Conservation (phyloP, 768 basidiomycete genomes). For the Rhizopogon vulgaris region DNA sequence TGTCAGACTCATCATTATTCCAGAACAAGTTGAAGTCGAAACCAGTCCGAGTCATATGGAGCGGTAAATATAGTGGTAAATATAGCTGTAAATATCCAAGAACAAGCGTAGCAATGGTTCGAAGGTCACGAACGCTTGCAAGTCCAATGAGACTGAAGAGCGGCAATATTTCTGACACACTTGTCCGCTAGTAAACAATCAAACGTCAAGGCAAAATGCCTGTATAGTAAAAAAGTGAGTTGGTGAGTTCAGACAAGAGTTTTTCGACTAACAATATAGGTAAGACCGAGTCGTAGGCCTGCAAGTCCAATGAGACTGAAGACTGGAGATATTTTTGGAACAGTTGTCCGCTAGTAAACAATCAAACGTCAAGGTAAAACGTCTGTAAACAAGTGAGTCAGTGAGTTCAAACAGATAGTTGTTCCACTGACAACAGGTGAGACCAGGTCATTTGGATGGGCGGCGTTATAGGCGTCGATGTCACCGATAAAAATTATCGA, state of each 20-base stretch:
- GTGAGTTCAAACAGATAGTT: neutral
- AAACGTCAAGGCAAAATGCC: constrained; percentile 1
- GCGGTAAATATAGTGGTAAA: too few species aligned
- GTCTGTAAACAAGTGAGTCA: neutral
- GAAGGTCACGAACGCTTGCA: too few species aligned
- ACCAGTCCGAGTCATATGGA: too few species aligned
- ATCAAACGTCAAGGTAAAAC: neutral
- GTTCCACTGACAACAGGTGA: constrained; percentile 27
- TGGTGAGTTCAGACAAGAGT: neutral
- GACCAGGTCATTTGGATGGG: constrained; percentile 2
- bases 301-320: neutral
- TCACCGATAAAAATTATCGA: constrained; percentile 39
- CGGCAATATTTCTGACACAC: neutral
- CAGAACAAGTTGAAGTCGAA: neutral
- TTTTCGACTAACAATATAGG: constrained; percentile 27
- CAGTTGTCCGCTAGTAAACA: neutral
- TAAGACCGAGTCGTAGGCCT: neutral
- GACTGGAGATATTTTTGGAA: neutral
- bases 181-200: neutral
- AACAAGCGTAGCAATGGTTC: neutral
- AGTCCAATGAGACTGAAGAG: neutral
- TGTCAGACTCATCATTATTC: neutral
- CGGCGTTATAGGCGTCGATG: constrained; percentile 32
- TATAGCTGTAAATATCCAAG: too few species aligned
- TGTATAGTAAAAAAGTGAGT: neutral